phyloP scores from a whole-genome alignment of 2,329 filamentous ascomycete species.

The Aspergillus niger region DNA sequence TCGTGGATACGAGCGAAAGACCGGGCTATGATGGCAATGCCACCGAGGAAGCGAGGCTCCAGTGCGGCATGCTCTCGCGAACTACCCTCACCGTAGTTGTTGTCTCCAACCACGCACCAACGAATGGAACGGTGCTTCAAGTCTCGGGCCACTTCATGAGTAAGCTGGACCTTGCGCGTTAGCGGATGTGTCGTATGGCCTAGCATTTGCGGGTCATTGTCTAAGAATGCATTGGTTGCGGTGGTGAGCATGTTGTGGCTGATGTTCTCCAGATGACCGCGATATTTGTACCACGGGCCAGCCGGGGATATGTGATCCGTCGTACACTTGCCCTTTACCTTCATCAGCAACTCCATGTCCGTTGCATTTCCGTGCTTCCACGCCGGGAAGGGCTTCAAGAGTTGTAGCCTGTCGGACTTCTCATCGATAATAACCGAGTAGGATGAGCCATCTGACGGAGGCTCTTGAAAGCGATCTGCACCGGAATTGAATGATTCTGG shows the following conservation, averaged over 20 bases:
- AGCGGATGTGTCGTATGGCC: slow-evolving; percentile 57
- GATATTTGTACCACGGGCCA: slow-evolving; percentile 96
- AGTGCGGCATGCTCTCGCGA: slow-evolving; percentile 96
- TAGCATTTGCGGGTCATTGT: slow-evolving; percentile 29
- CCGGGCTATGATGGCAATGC: slow-evolving; percentile 88
- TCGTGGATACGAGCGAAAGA: slow-evolving; percentile 98
- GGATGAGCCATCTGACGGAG: slow-evolving; percentile 12
- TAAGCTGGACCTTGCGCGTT: slow-evolving; percentile 75
- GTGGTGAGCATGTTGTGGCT: slow-evolving; percentile 99
- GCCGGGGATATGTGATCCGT: slow-evolving; percentile 87
- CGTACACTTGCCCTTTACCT: slow-evolving; percentile 88
- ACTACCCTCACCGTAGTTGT: slow-evolving; percentile 96
- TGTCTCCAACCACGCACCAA: slow-evolving; percentile 96
- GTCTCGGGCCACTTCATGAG: slow-evolving; percentile 87
- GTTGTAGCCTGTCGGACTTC: slow-evolving; percentile 22
- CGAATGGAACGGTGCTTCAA: slow-evolving; percentile 92
- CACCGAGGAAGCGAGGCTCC: slow-evolving; percentile 91
- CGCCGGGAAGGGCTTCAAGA: slow-evolving; percentile 17
- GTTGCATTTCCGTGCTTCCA: slow-evolving; percentile 62
- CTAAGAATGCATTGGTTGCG: slow-evolving; percentile 72
- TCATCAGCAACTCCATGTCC: slow-evolving; percentile 86
- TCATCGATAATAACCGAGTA: slow-evolving; percentile 14
- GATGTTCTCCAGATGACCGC: slow-evolving; percentile 97
- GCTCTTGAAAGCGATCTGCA: slow-evolving; percentile 63
- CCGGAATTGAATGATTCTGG: slow-evolving; percentile 78